Evolutionary conservation across 1,139 yeast species (phyloP).

Genomic region (Saccharomyces pastorianus): DNA sequence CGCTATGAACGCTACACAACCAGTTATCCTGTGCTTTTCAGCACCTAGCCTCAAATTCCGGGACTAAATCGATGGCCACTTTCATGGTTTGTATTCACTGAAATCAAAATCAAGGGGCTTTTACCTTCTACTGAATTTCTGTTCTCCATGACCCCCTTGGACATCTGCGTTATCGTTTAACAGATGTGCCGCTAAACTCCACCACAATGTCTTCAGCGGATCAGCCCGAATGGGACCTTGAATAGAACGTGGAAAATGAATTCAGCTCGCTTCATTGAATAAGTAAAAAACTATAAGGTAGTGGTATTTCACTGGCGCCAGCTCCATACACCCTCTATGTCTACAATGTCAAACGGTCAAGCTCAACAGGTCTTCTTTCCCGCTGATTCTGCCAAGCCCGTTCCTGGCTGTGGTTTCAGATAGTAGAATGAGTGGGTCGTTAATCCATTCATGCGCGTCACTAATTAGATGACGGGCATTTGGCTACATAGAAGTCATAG

Average conservation of each 20-base stretch:
- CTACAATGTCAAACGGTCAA: not conserved
- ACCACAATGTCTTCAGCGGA: not conserved
- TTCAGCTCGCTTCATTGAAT: not conserved
- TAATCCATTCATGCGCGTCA: too few species aligned
- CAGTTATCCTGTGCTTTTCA: not conserved
- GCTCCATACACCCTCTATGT: not conserved
- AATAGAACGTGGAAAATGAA: not conserved
- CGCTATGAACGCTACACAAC: not conserved
- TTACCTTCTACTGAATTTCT: not conserved
- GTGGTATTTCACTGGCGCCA: not conserved
- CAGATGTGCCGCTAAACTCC: not conserved
- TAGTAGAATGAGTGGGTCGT: too few species aligned
- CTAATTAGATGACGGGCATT: too few species aligned
- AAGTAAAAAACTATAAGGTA: not conserved
- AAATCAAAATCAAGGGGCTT: not conserved
- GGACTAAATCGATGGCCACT: not conserved
- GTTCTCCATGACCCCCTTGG: not conserved
- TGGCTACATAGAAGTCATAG: not conserved
- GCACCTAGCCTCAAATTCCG: not conserved
- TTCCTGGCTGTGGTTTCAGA: too few species aligned
- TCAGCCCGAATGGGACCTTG: not conserved
- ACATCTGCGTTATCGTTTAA: not conserved
- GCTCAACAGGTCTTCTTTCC: not conserved
- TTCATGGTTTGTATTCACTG: not conserved
- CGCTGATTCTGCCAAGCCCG: too few species aligned